Evolutionary conservation across 495 filamentous ascomycete genomes (phyloP), one percentile per base, ranked within the genome.

Genomic region (Talaromyces thailandensis): DNA sequence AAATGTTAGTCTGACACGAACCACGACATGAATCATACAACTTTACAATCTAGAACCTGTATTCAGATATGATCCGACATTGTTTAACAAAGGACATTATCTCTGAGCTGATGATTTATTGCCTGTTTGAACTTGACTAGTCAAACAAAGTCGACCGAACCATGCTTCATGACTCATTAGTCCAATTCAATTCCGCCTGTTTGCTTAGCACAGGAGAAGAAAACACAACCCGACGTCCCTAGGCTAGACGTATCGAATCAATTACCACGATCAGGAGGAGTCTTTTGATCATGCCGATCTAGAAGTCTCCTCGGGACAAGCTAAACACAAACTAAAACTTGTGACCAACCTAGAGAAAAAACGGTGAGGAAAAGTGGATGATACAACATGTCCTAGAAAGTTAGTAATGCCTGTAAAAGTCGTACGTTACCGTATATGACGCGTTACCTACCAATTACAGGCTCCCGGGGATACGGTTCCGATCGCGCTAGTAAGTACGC

Each of bases 381-480:
- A 23, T 29, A 45, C 40, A 18, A 45, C 6, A 16, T 45, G 40
- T n/a, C 40, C n/a, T n/a, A 45, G 8, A n/a, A 18, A 48, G n/a
- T 12, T 21, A 48, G n/a, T 48, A 16, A 16, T 40, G 35, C n/a
- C 43, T 4, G 43, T 48, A 48, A 48, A 48, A 9, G 2, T 5
- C 21, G 50, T 53, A 53, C 25, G 24, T 12, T 53, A 53, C 50
- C 25, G 50, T 53, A 53, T 8, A 21, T 24, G 8, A 11, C 16
- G 2, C 25, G 12, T 16, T 53, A 28, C 24, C 50, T 23, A 12
- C 55, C 14, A 35, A 57, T 57, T 35, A 53, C 50, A 28, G 2
- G 16, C 16, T 26, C 57, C 59, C 40, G 59, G 59, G 59, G 59
- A 61, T 52, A 28, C 59, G 45, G 59, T 61, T 51, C 59, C 59